phyloP scores from a whole-genome alignment of 192 early-diverging fungal species.

The Mortierella hygrophila region DNA sequence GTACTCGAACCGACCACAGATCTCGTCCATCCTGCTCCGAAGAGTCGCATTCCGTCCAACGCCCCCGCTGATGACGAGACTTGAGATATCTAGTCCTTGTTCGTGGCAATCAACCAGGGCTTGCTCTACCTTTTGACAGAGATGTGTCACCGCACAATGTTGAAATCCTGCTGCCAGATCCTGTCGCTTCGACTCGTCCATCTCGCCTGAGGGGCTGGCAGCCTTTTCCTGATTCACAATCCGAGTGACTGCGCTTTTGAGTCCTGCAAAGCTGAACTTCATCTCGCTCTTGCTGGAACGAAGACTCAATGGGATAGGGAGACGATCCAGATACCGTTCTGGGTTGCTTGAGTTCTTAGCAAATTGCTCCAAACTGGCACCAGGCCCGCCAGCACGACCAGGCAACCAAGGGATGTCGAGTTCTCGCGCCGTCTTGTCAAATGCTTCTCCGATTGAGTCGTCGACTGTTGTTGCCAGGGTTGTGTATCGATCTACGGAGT shows the following conservation, averaged over 20 bases:
- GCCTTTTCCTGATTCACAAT: conserved; percentile 59
- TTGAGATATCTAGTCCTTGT: conserved; percentile 49
- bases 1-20: conserved; percentile 17
- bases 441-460: conserved; percentile 84
- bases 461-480: conserved; percentile 77
- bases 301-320: conserved; percentile 74
- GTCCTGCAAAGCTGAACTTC: conserved; percentile 82
- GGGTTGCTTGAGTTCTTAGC: conserved; percentile 66
- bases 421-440: conserved; percentile 82
- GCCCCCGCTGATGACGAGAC: conserved; percentile 81
- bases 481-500: conserved; percentile 70
- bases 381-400: conserved; percentile 75
- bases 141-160: conserved; percentile 65
- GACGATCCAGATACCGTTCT: conserved; percentile 44
- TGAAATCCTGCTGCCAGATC: conserved; percentile 86
- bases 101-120: conserved; percentile 61
- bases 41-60: conserved; percentile 80
- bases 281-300: conserved; percentile 60
- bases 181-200: conserved; percentile 33
- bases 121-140: conserved; percentile 73
- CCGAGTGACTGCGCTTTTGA: conserved; percentile 75
- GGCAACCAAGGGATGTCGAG: conserved; percentile 73
- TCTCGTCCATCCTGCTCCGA: conserved; percentile 54
- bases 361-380: conserved; percentile 75
- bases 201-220: conserved; percentile 42